Conservation (phyloP, 2,329 filamentous ascomycete genomes). For the Mycogone perniciosa region DNA sequence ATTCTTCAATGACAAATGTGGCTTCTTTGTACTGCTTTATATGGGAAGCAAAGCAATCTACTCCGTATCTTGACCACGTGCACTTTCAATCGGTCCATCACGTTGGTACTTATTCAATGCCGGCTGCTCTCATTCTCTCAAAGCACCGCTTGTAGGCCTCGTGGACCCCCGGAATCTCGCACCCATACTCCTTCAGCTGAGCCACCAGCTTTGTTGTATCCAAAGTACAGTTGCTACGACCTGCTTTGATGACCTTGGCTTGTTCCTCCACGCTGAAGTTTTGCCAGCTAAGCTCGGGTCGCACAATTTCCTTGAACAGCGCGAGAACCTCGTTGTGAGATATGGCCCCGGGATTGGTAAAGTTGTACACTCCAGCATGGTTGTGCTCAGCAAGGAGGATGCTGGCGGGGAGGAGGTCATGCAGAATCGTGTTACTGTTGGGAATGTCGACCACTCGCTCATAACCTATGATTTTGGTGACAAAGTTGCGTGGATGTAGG, state of each 20-base stretch:
- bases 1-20: not conserved
- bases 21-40: not conserved
- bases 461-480: conserved; percentile 63
- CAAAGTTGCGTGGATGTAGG: conserved; percentile 59
- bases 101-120: not conserved
- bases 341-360: conserved; percentile 64
- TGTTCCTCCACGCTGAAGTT: conserved; percentile 63
- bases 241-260: conserved; percentile 60
- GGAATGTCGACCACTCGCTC: conserved; percentile 60
- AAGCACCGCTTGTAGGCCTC: conserved; percentile 57
- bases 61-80: no score
- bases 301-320: conserved; percentile 57
- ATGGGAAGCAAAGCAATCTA: no score
- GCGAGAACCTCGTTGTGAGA: conserved; percentile 63
- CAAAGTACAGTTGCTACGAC: conserved; percentile 59
- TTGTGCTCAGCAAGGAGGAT: conserved; percentile 54
- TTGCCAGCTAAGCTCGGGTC: conserved; percentile 54
- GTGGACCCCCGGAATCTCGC: conserved; percentile 55
- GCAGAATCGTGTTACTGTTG: conserved; percentile 62
- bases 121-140: conserved; percentile 52
- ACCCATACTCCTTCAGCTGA: conserved; percentile 54
- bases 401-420: conserved; percentile 56
- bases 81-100: not conserved
- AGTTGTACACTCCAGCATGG: conserved; percentile 61
- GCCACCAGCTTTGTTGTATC: conserved; percentile 55